phyloP scores from a whole-genome alignment of 106 monocot species.

The Dendrobium catenatum region DNA sequence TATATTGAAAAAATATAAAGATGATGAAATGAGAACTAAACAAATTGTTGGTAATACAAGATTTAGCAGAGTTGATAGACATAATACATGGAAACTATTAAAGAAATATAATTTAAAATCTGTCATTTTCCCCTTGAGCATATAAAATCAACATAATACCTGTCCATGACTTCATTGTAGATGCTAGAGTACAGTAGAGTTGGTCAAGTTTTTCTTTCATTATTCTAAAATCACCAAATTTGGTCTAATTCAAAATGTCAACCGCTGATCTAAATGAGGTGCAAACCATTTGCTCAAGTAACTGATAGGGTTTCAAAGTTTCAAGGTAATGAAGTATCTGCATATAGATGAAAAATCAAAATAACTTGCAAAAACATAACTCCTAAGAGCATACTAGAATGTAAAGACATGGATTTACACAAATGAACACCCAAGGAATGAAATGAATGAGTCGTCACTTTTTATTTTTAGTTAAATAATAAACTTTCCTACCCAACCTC shows the following conservation, averaged over 20 bases:
- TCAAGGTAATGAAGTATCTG: slow-evolving; percentile 93
- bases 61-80: neutral
- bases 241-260: slow-evolving; percentile 61
- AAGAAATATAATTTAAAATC: neutral
- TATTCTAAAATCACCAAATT: slow-evolving; percentile 56
- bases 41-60: neutral
- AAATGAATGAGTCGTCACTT: neutral
- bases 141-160: slow-evolving; percentile 27
- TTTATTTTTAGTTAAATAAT: neutral
- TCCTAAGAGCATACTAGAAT: neutral
- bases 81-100: neutral
- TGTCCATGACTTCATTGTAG: slow-evolving; percentile 56
- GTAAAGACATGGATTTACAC: neutral
- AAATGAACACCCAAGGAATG: neutral
- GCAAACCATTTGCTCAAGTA: slow-evolving; percentile 87
- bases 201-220: slow-evolving; percentile 71
- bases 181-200: slow-evolving; percentile 68
- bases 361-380: neutral
- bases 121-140: neutral
- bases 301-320: slow-evolving; percentile 76
- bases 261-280: slow-evolving; percentile 78
- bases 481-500: neutral
- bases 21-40: neutral
- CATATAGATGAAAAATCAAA: neutral
- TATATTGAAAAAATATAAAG: neutral